Evolutionary conservation across 169 alveolate genomes (phyloP).

Genomic region (Theileria parva): DNA sequence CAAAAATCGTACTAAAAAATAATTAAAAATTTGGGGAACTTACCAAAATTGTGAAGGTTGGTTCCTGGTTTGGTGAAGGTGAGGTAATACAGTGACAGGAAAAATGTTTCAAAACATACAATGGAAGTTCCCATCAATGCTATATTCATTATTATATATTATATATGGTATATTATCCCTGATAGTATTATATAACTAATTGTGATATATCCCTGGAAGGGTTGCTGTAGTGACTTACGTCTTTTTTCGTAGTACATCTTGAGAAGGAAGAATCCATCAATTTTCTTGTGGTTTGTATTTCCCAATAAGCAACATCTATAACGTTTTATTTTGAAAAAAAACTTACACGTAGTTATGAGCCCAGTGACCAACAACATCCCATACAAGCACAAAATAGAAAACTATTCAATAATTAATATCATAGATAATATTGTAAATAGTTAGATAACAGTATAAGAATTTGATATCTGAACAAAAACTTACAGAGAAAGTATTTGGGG

Average conservation of each 20-base stretch:
- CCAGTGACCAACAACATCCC: conserved; percentile 67
- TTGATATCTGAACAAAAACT: background rate
- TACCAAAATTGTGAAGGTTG: background rate
- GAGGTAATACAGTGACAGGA: conserved; percentile 1
- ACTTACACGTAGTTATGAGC: conserved; percentile 67
- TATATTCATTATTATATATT: background rate
- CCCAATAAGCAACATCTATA: conserved; percentile 42
- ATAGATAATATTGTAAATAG: background rate
- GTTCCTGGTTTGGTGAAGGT: conserved; percentile 1
- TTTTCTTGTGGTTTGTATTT: conserved; percentile 50
- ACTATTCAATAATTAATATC: background rate
- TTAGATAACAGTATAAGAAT: too few relatives aligned
- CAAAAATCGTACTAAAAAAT: conserved; percentile 11
- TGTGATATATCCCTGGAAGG: background rate
- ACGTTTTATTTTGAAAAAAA: background rate
- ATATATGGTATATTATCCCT: too few relatives aligned
- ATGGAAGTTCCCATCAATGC: conserved; percentile 27
- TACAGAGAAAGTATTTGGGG: conserved; percentile 50
- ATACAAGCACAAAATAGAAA: conserved; percentile 2
- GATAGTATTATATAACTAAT: background rate
- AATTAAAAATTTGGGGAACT: background rate
- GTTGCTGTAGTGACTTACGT: conserved; percentile 46
- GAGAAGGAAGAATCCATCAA: conserved; percentile 42
- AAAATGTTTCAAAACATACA: conserved; percentile 16
- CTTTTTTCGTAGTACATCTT: conserved; percentile 49